Evolutionary conservation across 2,329 filamentous ascomycete genomes (phyloP).

Genomic region (Pseudonectria foliicola): DNA sequence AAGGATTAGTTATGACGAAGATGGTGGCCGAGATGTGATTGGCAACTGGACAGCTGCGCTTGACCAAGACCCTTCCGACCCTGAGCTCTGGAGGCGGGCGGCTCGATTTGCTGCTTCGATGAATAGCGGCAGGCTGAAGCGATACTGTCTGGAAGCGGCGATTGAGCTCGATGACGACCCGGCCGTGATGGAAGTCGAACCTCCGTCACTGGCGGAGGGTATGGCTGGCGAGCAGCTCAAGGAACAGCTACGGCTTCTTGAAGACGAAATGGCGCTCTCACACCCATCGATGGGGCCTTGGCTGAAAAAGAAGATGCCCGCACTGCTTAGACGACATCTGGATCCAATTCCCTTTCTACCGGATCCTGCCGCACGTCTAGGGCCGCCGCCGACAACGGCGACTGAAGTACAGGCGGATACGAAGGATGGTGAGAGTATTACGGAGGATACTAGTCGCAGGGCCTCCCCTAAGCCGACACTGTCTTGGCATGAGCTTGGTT

Average conservation of each 20-base stretch:
- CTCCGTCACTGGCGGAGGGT: slow-evolving; percentile 55
- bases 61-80: slow-evolving; percentile 60
- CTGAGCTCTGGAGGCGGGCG: slow-evolving; percentile 56
- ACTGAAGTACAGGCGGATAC: slow-evolving; percentile 8
- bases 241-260: slow-evolving; percentile 44
- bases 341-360: slow-evolving; percentile 59
- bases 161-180: slow-evolving; percentile 63
- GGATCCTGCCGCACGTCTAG: slow-evolving; percentile 38
- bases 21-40: slow-evolving; percentile 39
- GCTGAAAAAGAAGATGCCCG: slow-evolving; percentile 43
- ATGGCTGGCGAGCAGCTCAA: slow-evolving; percentile 58
- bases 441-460: slow-evolving; percentile 9
- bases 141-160: slow-evolving; percentile 59
- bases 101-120: slow-evolving; percentile 53
- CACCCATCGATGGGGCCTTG: slow-evolving; percentile 57
- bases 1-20: slow-evolving; percentile 22
- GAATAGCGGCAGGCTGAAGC: slow-evolving; percentile 47
- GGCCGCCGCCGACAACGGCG: slow-evolving; percentile 19
- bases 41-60: slow-evolving; percentile 52
- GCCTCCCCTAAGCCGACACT: slow-evolving; percentile 10
- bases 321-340: slow-evolving; percentile 44
- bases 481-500: slow-evolving; percentile 29
- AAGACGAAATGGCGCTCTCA: slow-evolving; percentile 48
- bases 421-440: slow-evolving; percentile 12
- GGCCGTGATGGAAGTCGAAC: slow-evolving; percentile 53